Evolutionary conservation across 768 basidiomycete genomes (phyloP).

Genomic region (Psilocybe subaeruginosa): DNA sequence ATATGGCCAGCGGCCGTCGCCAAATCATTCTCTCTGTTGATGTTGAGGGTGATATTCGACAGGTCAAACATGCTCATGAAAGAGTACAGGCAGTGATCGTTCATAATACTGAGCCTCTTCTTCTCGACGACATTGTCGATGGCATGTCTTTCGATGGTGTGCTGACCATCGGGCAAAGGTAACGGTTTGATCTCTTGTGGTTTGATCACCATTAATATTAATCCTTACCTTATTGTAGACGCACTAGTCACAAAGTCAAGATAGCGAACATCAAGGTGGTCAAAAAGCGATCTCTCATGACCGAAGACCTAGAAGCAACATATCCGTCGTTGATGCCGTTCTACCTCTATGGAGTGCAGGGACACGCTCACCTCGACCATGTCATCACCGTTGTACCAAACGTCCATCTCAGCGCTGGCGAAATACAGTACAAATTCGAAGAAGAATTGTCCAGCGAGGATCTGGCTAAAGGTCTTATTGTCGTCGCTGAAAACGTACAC

Average conservation of each 20-base stretch:
- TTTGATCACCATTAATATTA: no score
- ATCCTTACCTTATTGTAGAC: neutral
- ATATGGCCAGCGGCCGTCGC: conserved; percentile 35
- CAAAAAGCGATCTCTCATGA: conserved; percentile 30
- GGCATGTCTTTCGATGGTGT: neutral
- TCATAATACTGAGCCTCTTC: neutral
- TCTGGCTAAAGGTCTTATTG: conserved; percentile 4
- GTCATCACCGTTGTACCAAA: conserved; percentile 27
- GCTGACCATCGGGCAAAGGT: neutral
- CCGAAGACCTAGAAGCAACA: conserved; percentile 27
- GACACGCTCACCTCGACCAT: conserved; percentile 38
- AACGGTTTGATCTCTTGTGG: neutral
- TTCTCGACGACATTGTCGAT: conserved; percentile 1
- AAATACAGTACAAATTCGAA: conserved; percentile 12
- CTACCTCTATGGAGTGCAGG: conserved; percentile 38
- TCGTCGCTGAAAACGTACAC: conserved; percentile 1
- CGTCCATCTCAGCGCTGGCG: conserved; percentile 26
- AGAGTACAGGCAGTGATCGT: neutral
- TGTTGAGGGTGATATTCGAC: neutral
- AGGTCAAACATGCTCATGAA: neutral
- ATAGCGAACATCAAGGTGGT: conserved; percentile 32
- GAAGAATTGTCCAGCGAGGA: neutral
- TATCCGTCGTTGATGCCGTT: conserved; percentile 39
- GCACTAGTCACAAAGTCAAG: conserved; percentile 6
- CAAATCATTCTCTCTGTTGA: conserved; percentile 40